These are phyloP conservation scores for Penicillium longicatenatum DNA, from an alignment of 495 filamentous ascomycete genomes.

Conservation along the genomic window DNA sequence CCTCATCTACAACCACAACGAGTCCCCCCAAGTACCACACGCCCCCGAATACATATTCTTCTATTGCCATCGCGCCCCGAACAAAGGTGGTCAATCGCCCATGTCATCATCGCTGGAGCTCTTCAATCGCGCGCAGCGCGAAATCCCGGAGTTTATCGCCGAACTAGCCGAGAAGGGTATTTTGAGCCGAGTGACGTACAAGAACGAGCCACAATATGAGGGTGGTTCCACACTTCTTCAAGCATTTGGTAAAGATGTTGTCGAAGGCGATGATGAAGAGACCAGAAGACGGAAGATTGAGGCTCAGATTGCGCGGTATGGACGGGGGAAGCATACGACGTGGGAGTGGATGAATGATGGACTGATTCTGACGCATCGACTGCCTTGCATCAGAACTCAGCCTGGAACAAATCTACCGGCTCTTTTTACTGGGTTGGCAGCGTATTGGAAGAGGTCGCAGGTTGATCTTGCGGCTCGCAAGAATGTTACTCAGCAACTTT, in stretches of 20 bases:
- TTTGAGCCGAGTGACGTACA: constrained; percentile 47
- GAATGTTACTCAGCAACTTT: constrained; percentile 33
- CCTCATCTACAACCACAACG: constrained; percentile 56
- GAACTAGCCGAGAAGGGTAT: constrained; percentile 49
- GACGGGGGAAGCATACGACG: constrained; percentile 35
- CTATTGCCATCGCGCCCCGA: constrained; percentile 40
- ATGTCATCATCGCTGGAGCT: constrained; percentile 54
- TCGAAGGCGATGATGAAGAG: constrained; percentile 46
- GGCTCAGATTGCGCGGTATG: constrained; percentile 50
- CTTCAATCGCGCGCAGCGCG: constrained; percentile 47
- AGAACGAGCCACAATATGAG: constrained; percentile 42
- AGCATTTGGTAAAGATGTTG: constrained; percentile 53
- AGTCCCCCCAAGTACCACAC: constrained; percentile 55
- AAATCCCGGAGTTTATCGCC: constrained; percentile 51
- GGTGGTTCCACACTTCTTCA: constrained; percentile 54
- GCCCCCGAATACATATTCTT: constrained; percentile 57
- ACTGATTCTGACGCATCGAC: constrained; percentile 40
- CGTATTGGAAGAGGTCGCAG: constrained; percentile 44
- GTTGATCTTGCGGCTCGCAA: constrained; percentile 21
- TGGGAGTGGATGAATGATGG: constrained; percentile 53
- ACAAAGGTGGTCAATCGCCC: constrained; percentile 51
- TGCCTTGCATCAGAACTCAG: constrained; percentile 52
- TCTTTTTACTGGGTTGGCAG: constrained; percentile 54
- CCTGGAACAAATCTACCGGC: constrained; percentile 49
- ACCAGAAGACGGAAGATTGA: constrained; percentile 49